Evolutionary conservation across 331 rosid species (phyloP).

Genomic region (Quercus tomentella): DNA sequence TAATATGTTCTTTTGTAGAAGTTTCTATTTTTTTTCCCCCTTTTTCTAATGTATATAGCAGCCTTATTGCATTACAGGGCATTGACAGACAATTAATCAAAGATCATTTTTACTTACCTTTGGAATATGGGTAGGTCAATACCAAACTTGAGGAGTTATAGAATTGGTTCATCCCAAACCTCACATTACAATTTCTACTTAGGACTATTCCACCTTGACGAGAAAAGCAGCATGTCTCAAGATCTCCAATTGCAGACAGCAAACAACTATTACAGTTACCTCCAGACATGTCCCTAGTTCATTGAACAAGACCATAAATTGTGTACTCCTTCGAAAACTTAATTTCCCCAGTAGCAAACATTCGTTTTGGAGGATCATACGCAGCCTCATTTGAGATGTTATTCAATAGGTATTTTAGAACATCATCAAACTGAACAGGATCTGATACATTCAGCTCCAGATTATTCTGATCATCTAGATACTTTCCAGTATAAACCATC

Average conservation of each 20-base stretch:
- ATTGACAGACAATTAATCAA: background rate
- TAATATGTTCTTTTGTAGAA: too few species aligned
- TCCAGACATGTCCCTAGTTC: conserved; percentile 42
- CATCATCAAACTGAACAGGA: conserved; percentile 2
- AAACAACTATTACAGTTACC: conserved; percentile 32
- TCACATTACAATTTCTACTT: conserved; percentile 40
- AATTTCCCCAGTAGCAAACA: conserved; percentile 48
- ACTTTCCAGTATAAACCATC: conserved; percentile 34
- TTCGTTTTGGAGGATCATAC: conserved; percentile 7
- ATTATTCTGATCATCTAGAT: conserved; percentile 5
- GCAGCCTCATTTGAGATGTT: conserved; percentile 31
- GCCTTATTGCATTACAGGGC: too few species aligned
- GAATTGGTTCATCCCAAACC: conserved; percentile 17
- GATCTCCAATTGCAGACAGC: conserved; percentile 32
- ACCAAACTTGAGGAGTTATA: conserved; percentile 1
- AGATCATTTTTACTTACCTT: conserved; percentile 5
- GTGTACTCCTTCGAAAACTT: conserved; percentile 5
- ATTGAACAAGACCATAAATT: conserved; percentile 54
- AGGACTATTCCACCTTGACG: conserved; percentile 38
- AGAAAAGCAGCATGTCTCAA: conserved; percentile 37
- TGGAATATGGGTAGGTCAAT: background rate
- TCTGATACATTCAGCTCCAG: conserved; percentile 18
- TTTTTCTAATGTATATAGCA: too few species aligned
- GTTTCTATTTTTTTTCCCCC: too few species aligned
- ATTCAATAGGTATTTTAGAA: conserved; percentile 21